These are phyloP conservation scores for Fusarium beomiforme DNA, from an alignment of 2,329 filamentous ascomycete genomes.

Conservation along the genomic window DNA sequence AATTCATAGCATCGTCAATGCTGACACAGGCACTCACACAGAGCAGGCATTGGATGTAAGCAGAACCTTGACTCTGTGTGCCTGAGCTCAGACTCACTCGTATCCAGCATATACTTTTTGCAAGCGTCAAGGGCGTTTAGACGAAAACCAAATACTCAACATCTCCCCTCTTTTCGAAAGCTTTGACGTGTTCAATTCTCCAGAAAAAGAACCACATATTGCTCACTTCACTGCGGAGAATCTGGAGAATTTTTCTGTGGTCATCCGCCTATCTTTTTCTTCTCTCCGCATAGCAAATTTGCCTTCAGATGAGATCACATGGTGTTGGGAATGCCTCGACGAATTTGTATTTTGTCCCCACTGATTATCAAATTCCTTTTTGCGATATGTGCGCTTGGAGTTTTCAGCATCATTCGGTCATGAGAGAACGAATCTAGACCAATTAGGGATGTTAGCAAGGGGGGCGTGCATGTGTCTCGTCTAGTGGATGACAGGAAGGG, in stretches of 20 bases:
- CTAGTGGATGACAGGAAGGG: conserved; percentile 4
- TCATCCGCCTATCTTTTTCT: conserved; percentile 5
- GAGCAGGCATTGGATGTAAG: not conserved
- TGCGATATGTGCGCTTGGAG: conserved; percentile 25
- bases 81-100: conserved; percentile 18
- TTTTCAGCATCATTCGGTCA: conserved; percentile 10
- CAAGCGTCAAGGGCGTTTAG: conserved; percentile 40
- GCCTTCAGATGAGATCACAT: conserved; percentile 22
- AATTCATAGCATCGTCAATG: conserved; percentile 2
- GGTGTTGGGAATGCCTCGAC: not conserved
- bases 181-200: conserved; percentile 16
- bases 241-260: conserved; percentile 18
- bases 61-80: not conserved
- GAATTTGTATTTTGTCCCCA: not conserved
- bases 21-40: not conserved
- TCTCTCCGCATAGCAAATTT: not conserved
- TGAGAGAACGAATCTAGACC: conserved; percentile 29
- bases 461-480: not conserved
- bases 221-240: conserved; percentile 21
- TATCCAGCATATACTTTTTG: not conserved
- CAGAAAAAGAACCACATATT: conserved; percentile 15
- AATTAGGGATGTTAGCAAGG: not conserved
- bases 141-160: conserved; percentile 16
- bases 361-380: conserved; percentile 8
- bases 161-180: not conserved